phyloP scores from a whole-genome alignment of 108 stramenopile genomes.

The Nannochloropsis granulata region DNA sequence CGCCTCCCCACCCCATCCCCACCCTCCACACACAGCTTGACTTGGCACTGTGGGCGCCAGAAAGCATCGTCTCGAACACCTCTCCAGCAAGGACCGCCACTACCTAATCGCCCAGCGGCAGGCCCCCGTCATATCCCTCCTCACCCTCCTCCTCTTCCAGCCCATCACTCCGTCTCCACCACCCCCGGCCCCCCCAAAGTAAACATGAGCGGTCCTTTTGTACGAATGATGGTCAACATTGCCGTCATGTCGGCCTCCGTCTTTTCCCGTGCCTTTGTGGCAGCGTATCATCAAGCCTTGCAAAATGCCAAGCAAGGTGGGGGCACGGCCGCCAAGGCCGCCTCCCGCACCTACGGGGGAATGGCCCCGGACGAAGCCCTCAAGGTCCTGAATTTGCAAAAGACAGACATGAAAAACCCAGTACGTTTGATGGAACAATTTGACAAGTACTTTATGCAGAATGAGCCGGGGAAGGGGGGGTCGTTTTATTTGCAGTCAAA shows the following conservation, averaged over 20 bases:
- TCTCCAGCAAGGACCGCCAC: too few species aligned
- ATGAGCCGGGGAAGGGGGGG: conserved; percentile 79
- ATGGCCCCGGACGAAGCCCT: conserved; percentile 37
- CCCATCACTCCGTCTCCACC: neutral
- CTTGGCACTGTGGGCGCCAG: too few species aligned
- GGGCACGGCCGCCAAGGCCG: conserved; percentile 28
- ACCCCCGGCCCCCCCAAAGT: neutral
- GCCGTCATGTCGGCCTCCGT: conserved; percentile 31
- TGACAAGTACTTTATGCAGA: conserved; percentile 75
- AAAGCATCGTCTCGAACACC: too few species aligned
- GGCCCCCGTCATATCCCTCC: too few species aligned
- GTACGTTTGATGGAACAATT: conserved; percentile 18
- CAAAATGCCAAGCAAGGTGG: conserved; percentile 35
- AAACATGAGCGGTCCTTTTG: conserved; percentile 26
- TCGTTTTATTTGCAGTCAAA: conserved; percentile 97
- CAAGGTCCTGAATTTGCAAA: conserved; percentile 42
- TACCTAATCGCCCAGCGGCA: too few species aligned
- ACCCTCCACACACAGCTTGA: too few species aligned
- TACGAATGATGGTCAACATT: conserved; percentile 34
- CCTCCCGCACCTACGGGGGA: conserved; percentile 19
- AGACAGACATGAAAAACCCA: conserved; percentile 2
- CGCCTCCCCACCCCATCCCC: too few species aligned
- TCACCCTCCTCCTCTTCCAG: too few species aligned
- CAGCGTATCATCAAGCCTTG: conserved; percentile 47
- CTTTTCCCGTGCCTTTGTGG: conserved; percentile 42